Conservation (phyloP, 208 protist species). For the Strigomonas galati region DNA sequence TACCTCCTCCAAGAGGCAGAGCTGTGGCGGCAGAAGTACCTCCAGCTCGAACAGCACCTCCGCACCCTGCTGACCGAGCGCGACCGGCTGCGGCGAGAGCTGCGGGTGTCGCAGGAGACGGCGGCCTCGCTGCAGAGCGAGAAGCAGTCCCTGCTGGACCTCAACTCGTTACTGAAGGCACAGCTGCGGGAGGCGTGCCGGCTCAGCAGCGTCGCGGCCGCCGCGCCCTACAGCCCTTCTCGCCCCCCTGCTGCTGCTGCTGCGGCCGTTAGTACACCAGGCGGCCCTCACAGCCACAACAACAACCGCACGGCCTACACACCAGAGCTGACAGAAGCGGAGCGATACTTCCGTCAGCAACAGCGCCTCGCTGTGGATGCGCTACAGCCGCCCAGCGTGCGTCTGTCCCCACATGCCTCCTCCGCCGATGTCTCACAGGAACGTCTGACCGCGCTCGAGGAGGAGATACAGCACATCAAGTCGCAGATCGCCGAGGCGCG, state of each 20-base stretch:
- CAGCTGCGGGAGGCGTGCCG: slow-evolving; percentile 81
- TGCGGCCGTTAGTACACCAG: neutral
- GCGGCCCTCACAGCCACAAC: neutral
- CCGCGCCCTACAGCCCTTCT: neutral
- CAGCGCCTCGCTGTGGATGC: no score
- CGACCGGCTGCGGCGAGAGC: slow-evolving; percentile 48
- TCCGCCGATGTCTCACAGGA: neutral
- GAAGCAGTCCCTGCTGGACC: slow-evolving; percentile 75
- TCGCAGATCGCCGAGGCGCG: slow-evolving; percentile 34
- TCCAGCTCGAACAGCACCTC: slow-evolving; percentile 75
- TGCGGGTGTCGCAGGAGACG: slow-evolving; percentile 45
- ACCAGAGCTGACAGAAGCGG: neutral
- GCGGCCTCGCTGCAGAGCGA: slow-evolving; percentile 46
- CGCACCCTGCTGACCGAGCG: slow-evolving; percentile 60
- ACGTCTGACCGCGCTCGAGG: slow-evolving; percentile 32
- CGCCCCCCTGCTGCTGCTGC: neutral
- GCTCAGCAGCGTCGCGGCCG: slow-evolving; percentile 14
- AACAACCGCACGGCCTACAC: neutral
- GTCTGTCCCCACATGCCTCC: neutral
- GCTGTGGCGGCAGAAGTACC: slow-evolving; percentile 67
- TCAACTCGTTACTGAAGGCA: slow-evolving; percentile 84
- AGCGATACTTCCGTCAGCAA: no score
- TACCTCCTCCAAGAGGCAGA: slow-evolving; percentile 61
- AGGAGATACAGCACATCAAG: slow-evolving; percentile 67
- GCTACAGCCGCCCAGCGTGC: neutral